A percentile compares a stretch with the other conserved stretches of the same genome.
phyloP scores from a whole-genome alignment of 2,329 filamentous ascomycete genomes.

The Fusarium brachygibbosum region DNA sequence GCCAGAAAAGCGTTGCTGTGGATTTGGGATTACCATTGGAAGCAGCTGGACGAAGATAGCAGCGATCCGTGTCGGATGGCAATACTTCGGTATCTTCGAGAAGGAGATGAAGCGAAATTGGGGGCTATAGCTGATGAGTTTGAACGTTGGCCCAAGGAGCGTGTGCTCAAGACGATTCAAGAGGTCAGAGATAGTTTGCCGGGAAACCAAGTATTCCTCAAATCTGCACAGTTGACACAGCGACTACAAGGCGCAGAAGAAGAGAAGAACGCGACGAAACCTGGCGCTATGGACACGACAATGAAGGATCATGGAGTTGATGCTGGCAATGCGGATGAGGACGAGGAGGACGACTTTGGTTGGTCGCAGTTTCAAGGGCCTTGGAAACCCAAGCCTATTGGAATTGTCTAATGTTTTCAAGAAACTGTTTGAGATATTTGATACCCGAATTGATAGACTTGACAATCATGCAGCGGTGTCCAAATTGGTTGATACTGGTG shows the following conservation, averaged over 20 bases:
- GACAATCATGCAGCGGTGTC: background rate
- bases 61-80: constrained; percentile 52
- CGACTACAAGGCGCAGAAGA: constrained; percentile 50
- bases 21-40: constrained; percentile 94
- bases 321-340: constrained; percentile 47
- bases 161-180: constrained; percentile 56
- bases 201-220: constrained; percentile 60
- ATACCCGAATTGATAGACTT: constrained; percentile 29
- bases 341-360: constrained; percentile 45
- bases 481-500: background rate
- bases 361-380: constrained; percentile 66
- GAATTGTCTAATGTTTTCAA: constrained; percentile 58
- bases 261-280: constrained; percentile 25
- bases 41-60: constrained; percentile 56
- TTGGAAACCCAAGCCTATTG: constrained; percentile 72
- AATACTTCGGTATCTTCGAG: constrained; percentile 57
- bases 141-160: constrained; percentile 54
- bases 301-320: constrained; percentile 26
- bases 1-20: constrained; percentile 79
- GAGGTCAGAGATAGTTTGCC: constrained; percentile 57
- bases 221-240: constrained; percentile 60
- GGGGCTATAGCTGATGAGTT: constrained; percentile 50
- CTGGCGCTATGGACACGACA: constrained; percentile 16
- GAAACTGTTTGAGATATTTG: background rate
- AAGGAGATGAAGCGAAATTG: constrained; percentile 50